Evolutionary conservation across 2,329 filamentous ascomycete genomes (phyloP), one percentile per base, ranked within the genome.

Genomic region (Basipetospora sp.): DNA sequence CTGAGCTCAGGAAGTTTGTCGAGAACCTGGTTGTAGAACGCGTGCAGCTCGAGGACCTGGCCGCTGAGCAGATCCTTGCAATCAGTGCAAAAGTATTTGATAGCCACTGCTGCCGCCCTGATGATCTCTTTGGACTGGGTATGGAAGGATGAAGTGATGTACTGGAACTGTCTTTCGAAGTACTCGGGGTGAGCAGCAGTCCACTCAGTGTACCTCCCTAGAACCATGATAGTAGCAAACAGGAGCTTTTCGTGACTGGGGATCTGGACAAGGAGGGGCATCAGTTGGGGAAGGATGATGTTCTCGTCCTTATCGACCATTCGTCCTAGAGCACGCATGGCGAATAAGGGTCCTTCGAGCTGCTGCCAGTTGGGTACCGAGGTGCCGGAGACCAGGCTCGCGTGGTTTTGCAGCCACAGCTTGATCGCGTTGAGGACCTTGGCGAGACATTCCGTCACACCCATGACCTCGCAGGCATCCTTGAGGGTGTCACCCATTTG

Each of bases 401-500:
- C 87, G 51, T 93, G 86, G 40, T 77, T 79, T 41, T 75, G 73
- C 54, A 87, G 88, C 88, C 92, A 98, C 20, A 77, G 53, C 55
- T 94, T 80, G 47, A 98, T 92, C 41, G 84, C 67, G 14, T 80
- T 65, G 46, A 92, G 85, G 5, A 92, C 81, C 58, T 98, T 98
- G 46, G 74, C 76, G 33, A 98, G 67, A 50, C 90, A 96, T 44
- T 93, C 83, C 1, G 84, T 80, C 9, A 93, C 83, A 8, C 88
- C 88, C 63, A 98, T 86, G 29, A 98, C 88, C 53, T 94, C 83
- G 57, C 90, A 98, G 39, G 84, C 84, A 52, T 98, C 90, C 60
- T 98, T 98, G 35, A 98, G 70, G 0, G 93, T 92, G 53, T 98
- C 92, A 26, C 90, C 90, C 85, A 98, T 96, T 38, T 85, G 77